Evolutionary conservation across 2,329 filamentous ascomycete genomes (phyloP), one percentile per base, ranked within the genome.

Genomic region (Fusarium algeriense): DNA sequence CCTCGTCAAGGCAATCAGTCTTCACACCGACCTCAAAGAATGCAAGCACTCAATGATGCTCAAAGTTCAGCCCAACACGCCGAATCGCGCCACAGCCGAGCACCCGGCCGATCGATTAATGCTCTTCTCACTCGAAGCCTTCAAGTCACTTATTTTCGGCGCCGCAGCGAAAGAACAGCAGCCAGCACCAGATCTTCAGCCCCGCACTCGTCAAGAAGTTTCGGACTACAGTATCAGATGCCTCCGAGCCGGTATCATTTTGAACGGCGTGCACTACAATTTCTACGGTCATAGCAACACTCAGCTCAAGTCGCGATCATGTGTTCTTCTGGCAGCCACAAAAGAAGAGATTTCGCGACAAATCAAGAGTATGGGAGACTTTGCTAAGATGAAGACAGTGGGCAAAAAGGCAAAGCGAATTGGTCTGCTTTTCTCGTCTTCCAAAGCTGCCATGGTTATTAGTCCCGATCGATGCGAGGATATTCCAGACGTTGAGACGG

Each of bases 141-240:
- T 58, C 7, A 28, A 3, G 3, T 26, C 55, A 1, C 55, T 58
- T 8, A 34, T 58, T 10, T 13, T 28, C 8, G 44, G 32, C 20
- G 19, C 55, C 15, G 53, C 20, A 20, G 34, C 55, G 1, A 58
- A 32, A n/a, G 44, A 58, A 2, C 34, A 58, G 14, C 19, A 9
- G 4, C 44, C 44, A 10, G 34, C 43, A 3, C 44, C 55, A 3
- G 34, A 40, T 40, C 34, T 58, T 7, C 55, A 58, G 9, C 55
- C 13, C 20, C 34, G 60, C 20, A 30, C 28, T 3, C 44, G 17
- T 9, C 34, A 45, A n/a, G 46, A 45, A 1, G 45, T 62, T 7
- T 64, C 60, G 7, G 45, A 62, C 26, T 62, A 62, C 19, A 64
- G 40, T 15, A 62, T 64, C 46, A 44, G 17, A 46, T 64, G 60